Conservation (phyloP, 306 rosid species). For the Ziziphus jujuba region DNA sequence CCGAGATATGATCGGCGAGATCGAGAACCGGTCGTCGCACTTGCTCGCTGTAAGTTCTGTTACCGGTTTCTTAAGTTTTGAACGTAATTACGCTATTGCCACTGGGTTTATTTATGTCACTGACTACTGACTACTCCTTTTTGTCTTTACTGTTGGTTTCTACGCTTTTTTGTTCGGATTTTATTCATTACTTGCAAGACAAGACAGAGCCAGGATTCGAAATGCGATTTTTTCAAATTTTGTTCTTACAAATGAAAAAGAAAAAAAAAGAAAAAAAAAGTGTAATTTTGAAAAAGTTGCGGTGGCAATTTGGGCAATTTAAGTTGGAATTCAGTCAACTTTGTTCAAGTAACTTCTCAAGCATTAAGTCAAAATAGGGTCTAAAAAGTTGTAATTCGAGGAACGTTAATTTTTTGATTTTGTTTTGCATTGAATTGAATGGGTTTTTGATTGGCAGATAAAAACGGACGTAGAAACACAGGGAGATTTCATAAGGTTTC, state of each 20-base stretch:
- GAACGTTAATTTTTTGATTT: background rate
- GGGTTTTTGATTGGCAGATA: slow-evolving; percentile 49
- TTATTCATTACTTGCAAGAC: slow-evolving; percentile 33
- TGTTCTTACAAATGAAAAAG: background rate
- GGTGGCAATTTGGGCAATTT: slow-evolving; percentile 21
- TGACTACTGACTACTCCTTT: slow-evolving; percentile 32
- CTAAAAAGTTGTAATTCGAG: no score
- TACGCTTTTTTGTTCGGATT: slow-evolving; percentile 31
- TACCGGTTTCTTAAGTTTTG: slow-evolving; percentile 9
- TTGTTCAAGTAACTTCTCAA: background rate
- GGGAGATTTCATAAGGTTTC: slow-evolving; percentile 84
- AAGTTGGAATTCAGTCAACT: background rate
- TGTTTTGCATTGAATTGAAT: background rate
- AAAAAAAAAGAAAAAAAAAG: background rate
- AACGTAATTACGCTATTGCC: slow-evolving; percentile 45
- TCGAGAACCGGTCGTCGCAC: slow-evolving; percentile 97
- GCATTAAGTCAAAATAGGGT: no score
- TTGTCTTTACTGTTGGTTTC: slow-evolving; percentile 27
- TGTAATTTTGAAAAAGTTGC: slow-evolving; percentile 32
- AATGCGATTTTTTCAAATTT: background rate
- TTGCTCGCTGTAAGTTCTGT: slow-evolving; percentile 76
- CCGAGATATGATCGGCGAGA: slow-evolving; percentile 99
- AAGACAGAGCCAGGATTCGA: slow-evolving; percentile 57
- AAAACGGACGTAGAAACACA: slow-evolving; percentile 96
- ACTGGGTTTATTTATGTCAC: slow-evolving; percentile 39